Percentiles rank a stretch among this genome's conserved stretches.
Evolutionary conservation across 1,284 basidiomycete genomes (phyloP).

Genomic region (Trichosporon ovoides): DNA sequence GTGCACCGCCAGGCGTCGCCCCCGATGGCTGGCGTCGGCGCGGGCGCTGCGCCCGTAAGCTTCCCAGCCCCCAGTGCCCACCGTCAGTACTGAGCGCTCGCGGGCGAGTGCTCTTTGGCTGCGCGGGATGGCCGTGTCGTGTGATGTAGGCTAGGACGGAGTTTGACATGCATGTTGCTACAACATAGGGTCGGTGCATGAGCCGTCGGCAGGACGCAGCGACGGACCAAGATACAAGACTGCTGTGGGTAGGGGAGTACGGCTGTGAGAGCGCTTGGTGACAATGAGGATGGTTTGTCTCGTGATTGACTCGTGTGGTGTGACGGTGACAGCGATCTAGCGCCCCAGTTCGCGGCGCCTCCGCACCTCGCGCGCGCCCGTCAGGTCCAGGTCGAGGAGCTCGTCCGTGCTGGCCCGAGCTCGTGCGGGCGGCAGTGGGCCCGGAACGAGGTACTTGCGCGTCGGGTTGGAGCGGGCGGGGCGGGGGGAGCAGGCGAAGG

Average conservation of each 20-base stretch:
- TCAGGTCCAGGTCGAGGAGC: background rate
- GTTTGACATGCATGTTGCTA: conserved; percentile 8
- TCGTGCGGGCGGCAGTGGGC: background rate
- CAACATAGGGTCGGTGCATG: background rate
- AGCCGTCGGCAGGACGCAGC: background rate
- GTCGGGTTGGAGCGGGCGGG: background rate
- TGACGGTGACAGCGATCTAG: background rate
- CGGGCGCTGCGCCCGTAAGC: conserved; percentile 1
- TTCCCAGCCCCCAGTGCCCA: conserved; percentile 6
- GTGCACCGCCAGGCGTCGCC: conserved; percentile 25
- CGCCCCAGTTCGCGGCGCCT: background rate
- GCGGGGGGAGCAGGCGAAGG: background rate
- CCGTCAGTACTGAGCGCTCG: conserved; percentile 11
- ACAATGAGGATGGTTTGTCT: background rate
- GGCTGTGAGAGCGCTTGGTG: too few relatives aligned
- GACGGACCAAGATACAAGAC: background rate
- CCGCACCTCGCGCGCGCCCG: background rate
- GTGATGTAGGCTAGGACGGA: conserved; percentile 2
- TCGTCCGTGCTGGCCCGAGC: background rate
- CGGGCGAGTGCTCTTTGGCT: background rate
- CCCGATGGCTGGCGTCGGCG: conserved; percentile 13
- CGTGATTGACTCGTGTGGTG: background rate
- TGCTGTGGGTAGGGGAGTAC: background rate
- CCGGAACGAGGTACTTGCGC: background rate
- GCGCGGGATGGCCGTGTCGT: background rate